Evolutionary conservation across 345 rosid genomes (phyloP), one percentile per base, ranked within the genome.

Genomic region (Mangifera indica): DNA sequence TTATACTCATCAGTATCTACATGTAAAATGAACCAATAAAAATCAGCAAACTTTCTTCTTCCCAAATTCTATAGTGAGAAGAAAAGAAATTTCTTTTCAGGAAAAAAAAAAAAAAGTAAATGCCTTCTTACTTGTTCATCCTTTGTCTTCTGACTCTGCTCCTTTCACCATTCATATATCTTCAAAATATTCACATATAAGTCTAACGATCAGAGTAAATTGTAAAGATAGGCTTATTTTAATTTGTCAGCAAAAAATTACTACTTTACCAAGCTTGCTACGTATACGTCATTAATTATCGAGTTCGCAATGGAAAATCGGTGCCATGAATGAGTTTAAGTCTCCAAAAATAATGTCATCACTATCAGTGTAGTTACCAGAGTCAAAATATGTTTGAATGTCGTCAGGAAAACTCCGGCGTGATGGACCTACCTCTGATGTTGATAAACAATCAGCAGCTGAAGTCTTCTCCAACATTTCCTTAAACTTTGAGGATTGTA

Each of bases 391-490:
- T 2, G 77, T 81, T 72, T 78, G 90, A 11, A 84, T 83, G 37
- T 87, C 86, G 21, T 82, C 83, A 0, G 86, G 87, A 73, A 87
- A 87, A 75, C 76, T 73, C 55, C 82, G 72, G 3, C 80, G 85
- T 5, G 81, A 73, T 15, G 63, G 71, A 12, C 76, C 86, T 0
- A 73, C 52, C 57, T 77, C 82, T 1, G 67, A 54, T 2, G 81
- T 65, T 1, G 77, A 67, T 2, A 74, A 74, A 49, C 71, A 68
- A 69, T 81, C 87, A 3, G 63, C 63, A 6, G 72, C 64, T 42
- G 84, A 75, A 22, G 86, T 82, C 78, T 72, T 80, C 73, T 84
- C 86, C 71, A 84, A 66, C 89, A 86, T 86, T 75, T 86, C 87
- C 76, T 86, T 84, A 66, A 84, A 82, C 60, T 86, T 86, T 2